A percentile compares a stretch with the other conserved stretches of the same genome.
Evolutionary conservation across 306 rosid genomes (phyloP).

Genomic region (Quercus aquifolioides): DNA sequence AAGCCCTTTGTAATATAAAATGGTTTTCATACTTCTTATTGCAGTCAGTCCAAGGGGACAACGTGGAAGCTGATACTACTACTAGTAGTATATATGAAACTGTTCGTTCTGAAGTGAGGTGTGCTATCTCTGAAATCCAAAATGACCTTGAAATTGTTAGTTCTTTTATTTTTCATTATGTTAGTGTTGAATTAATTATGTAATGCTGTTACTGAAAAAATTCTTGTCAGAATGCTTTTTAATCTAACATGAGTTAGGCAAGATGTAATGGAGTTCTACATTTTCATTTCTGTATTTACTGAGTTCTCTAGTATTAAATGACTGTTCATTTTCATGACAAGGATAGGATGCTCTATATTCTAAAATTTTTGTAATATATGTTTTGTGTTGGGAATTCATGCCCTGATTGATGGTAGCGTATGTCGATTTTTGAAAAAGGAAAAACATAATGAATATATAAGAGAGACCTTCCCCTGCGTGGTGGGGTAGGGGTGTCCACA

Average conservation of each 20-base stretch:
- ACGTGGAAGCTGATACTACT: conserved; percentile 34
- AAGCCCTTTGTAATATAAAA: background rate
- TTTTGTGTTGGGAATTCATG: background rate
- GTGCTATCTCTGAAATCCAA: conserved; percentile 83
- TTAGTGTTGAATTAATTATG: background rate
- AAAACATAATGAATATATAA: background rate
- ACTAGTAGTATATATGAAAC: conserved; percentile 67
- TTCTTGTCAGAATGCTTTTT: background rate
- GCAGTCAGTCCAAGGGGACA: conserved; percentile 48
- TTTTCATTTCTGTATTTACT: background rate
- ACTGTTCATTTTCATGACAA: background rate
- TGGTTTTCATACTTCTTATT: conserved; percentile 14
- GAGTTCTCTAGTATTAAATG: background rate
- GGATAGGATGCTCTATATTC: background rate
- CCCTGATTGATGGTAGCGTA: background rate
- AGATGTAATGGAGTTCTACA: background rate
- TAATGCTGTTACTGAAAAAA: background rate
- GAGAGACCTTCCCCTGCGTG: background rate
- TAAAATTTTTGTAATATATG: background rate
- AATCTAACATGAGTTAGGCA: background rate
- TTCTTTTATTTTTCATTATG: conserved; percentile 8
- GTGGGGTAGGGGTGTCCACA: background rate
- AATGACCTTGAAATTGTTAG: conserved; percentile 75
- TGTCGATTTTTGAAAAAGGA: background rate
- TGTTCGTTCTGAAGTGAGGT: conserved; percentile 85